These are phyloP conservation scores for Pythium aphanidermatum DNA, from an alignment of 352 stramenopile species.

Conservation along the genomic window DNA sequence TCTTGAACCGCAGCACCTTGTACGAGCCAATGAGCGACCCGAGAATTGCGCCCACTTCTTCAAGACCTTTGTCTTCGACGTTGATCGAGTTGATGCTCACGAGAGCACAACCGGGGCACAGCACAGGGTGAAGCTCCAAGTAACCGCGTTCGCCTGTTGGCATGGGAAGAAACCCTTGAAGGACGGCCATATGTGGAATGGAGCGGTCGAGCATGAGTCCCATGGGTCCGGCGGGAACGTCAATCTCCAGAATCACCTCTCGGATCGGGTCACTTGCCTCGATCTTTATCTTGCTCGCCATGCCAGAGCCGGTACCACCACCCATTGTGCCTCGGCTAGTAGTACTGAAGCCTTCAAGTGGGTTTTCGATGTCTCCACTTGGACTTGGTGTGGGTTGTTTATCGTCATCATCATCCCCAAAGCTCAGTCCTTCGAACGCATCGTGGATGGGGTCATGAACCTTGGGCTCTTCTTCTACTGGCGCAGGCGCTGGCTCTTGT, in stretches of 20 bases:
- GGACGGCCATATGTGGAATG: conserved; percentile 70
- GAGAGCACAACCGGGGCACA: conserved; percentile 68
- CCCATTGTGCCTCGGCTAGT: conserved; percentile 12
- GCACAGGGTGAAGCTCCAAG: conserved; percentile 73
- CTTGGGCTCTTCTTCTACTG: conserved; percentile 28
- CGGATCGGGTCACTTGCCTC: conserved; percentile 42
- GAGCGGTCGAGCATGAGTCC: conserved; percentile 76
- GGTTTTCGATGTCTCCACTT: conserved; percentile 11
- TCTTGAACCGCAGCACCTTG: conserved; percentile 83
- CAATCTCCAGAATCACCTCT: conserved; percentile 79
- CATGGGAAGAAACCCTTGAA: conserved; percentile 69
- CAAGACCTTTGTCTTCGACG: conserved; percentile 63
- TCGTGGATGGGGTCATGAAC: conserved; percentile 69
- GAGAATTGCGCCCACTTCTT: conserved; percentile 67
- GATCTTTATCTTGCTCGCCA: conserved; percentile 14
- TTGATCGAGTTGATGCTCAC: conserved; percentile 74
- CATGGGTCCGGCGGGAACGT: conserved; percentile 75
- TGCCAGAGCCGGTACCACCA: not conserved
- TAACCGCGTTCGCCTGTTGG: conserved; percentile 64
- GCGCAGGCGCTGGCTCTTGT: not conserved
- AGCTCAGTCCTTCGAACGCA: conserved; percentile 63
- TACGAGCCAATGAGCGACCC: conserved; percentile 40
- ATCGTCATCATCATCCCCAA: conserved; percentile 36
- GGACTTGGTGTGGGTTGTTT: conserved; percentile 23
- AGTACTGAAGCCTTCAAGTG: conserved; percentile 14